Evolutionary conservation across 2,329 filamentous ascomycete species (phyloP).

Genomic region (Phialophora tarda): DNA sequence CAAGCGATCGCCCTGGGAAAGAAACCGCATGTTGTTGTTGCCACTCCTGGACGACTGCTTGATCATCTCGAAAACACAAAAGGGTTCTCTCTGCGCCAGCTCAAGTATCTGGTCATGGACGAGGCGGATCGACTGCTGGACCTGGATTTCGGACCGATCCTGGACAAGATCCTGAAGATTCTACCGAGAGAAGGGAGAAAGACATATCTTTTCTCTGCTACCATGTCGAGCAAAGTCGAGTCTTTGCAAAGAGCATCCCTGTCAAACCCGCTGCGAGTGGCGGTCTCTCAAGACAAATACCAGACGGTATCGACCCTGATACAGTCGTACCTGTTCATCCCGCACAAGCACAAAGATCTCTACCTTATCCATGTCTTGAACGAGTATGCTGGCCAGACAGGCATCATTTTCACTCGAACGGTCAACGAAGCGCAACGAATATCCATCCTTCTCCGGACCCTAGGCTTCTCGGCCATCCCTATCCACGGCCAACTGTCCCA

Average conservation of each 20-base stretch:
- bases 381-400: constrained; percentile 82
- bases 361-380: constrained; percentile 87
- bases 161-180: constrained; percentile 92
- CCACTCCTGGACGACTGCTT: constrained; percentile 84
- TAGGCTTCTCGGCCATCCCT: constrained; percentile 90
- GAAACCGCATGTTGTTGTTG: constrained; percentile 91
- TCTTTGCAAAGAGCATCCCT: constrained; percentile 87
- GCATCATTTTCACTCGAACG: constrained; percentile 89
- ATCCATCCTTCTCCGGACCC: constrained; percentile 77
- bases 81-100: constrained; percentile 80
- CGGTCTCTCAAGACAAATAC: constrained; percentile 81
- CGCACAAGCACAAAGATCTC: constrained; percentile 84
- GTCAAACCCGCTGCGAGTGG: constrained; percentile 80
- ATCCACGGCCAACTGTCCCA: constrained; percentile 92
- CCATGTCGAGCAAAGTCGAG: constrained; percentile 92
- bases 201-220: constrained; percentile 92
- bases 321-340: constrained; percentile 85
- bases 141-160: constrained; percentile 88
- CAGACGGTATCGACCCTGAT: constrained; percentile 89
- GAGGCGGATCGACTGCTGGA: constrained; percentile 92
- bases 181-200: constrained; percentile 73
- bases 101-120: constrained; percentile 93
- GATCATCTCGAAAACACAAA: constrained; percentile 97
- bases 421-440: constrained; percentile 89
- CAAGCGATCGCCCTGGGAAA: constrained; percentile 92